Percentiles rank a stretch among this genome's conserved stretches.
Evolutionary conservation across 495 filamentous ascomycete genomes (phyloP).

Genomic region (Penicillium pulvis): DNA sequence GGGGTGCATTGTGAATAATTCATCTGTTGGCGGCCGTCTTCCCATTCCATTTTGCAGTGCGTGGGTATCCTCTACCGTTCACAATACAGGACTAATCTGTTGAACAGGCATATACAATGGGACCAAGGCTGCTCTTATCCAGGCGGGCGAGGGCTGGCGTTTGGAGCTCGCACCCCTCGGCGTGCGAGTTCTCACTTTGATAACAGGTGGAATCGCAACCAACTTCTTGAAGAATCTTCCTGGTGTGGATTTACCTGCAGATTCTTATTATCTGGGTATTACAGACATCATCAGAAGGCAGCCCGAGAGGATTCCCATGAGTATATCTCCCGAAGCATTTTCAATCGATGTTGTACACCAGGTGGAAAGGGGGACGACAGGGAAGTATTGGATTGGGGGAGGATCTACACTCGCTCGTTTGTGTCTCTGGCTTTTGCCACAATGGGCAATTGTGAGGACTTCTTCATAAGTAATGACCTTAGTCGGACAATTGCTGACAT

Average conservation of each 20-base stretch:
- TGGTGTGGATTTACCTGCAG: conserved; percentile 10
- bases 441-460: not conserved
- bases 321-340: not conserved
- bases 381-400: not conserved
- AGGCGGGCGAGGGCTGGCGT: conserved; percentile 37
- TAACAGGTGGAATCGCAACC: conserved; percentile 26
- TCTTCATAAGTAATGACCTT: not conserved
- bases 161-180: conserved; percentile 44
- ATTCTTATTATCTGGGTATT: conserved; percentile 20
- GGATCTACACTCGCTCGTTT: not conserved
- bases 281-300: not conserved
- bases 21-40: conserved; percentile 41
- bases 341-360: not conserved
- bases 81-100: conserved; percentile 6
- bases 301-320: not conserved
- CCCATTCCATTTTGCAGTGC: not conserved
- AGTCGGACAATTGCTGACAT: not conserved
- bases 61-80: not conserved
- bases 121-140: conserved; percentile 36
- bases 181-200: conserved; percentile 33
- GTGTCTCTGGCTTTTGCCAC: not conserved
- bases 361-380: not conserved
- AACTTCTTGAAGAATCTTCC: conserved; percentile 19
- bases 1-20: conserved; percentile 34
- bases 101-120: conserved; percentile 36